A percentile compares a stretch with the other conserved stretches of the same genome.
These are phyloP conservation scores for Terfezia boudieri DNA, from an alignment of 495 filamentous ascomycete species.

Conservation along the genomic window DNA sequence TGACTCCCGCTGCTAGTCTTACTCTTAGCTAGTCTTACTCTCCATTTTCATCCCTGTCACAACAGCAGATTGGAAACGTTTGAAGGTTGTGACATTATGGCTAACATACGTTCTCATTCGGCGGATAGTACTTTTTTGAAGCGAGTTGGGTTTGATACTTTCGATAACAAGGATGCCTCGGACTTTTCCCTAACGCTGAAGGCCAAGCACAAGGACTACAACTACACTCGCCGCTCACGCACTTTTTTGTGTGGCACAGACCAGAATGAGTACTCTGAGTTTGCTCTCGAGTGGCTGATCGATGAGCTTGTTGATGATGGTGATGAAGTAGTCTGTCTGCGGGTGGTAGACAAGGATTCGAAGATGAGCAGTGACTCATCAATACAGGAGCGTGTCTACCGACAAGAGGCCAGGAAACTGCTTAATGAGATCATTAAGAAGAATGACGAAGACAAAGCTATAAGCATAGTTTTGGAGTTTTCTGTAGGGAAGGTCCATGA, in stretches of 20 bases:
- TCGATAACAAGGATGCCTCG: constrained; percentile 60
- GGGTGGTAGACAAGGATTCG: constrained; percentile 70
- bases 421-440: constrained; percentile 61
- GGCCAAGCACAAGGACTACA: constrained; percentile 74
- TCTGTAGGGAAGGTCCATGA: constrained; percentile 77
- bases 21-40: not conserved
- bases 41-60: not conserved
- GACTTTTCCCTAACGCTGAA: constrained; percentile 70
- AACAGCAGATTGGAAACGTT: not conserved
- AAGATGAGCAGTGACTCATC: constrained; percentile 42
- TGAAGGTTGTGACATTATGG: not conserved
- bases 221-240: constrained; percentile 57
- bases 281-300: constrained; percentile 81
- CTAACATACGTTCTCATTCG: not conserved
- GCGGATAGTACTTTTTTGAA: constrained; percentile 16
- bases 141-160: constrained; percentile 77
- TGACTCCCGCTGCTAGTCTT: not conserved
- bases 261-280: constrained; percentile 87
- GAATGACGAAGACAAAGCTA: constrained; percentile 64
- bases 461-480: constrained; percentile 73
- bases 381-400: constrained; percentile 52
- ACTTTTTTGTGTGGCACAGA: constrained; percentile 91
- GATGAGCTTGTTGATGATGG: constrained; percentile 92
- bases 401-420: constrained; percentile 52
- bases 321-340: constrained; percentile 83